Evolutionary conservation across 1,139 yeast genomes (phyloP).

Genomic region (Suhomyces terraborum): DNA sequence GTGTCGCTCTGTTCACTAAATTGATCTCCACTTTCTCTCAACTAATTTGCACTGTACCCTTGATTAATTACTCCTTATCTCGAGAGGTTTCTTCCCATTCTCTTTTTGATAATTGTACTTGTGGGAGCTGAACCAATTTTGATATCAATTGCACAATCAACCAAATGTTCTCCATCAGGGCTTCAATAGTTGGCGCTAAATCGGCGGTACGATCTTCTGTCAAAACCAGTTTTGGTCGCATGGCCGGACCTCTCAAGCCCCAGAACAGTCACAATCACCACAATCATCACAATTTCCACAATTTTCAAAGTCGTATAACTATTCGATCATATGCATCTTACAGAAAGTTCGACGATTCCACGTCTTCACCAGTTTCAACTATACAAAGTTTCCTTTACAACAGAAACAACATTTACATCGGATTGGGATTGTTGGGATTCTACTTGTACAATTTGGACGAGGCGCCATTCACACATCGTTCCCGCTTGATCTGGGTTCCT

Average conservation of each 20-base stretch:
- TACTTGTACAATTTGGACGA: constrained; percentile 67
- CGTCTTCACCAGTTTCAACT: constrained; percentile 4
- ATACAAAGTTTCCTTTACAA: constrained; percentile 11
- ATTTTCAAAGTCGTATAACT: neutral
- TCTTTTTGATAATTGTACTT: no score
- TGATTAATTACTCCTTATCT: no score
- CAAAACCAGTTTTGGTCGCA: neutral
- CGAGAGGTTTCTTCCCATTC: no score
- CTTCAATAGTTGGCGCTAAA: neutral
- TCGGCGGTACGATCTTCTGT: neutral
- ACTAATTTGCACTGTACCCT: no score
- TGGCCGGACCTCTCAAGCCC: neutral
- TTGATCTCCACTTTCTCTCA: no score
- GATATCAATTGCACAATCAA: no score
- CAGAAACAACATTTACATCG: constrained; percentile 16
- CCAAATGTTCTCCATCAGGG: neutral
- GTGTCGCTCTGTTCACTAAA: no score
- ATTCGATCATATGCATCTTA: constrained; percentile 15
- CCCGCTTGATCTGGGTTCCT: constrained; percentile 73
- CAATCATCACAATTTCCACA: neutral
- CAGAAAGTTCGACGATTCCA: constrained; percentile 15
- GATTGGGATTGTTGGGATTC: constrained; percentile 34
- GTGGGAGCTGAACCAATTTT: no score
- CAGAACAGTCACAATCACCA: no score
- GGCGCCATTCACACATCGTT: constrained; percentile 82